Evolutionary conservation across 192 early-diverging fungal genomes (phyloP).

Genomic region (Rhizophagus prolifer): DNA sequence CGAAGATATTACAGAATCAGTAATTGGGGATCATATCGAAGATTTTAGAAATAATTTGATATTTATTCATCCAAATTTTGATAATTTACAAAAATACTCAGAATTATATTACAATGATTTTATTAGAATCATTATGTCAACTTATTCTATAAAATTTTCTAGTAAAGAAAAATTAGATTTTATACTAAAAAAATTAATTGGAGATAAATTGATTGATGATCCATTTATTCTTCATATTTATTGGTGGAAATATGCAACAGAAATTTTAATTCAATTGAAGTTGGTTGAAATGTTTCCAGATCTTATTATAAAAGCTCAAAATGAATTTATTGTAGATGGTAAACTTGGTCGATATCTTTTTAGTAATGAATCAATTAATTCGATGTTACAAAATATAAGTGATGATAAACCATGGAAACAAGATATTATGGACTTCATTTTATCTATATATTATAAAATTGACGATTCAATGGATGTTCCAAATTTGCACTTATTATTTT

Average conservation of each 20-base stretch:
- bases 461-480: not conserved
- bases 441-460: not conserved
- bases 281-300: not conserved
- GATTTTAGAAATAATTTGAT: not conserved
- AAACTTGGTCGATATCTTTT: not conserved
- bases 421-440: not conserved
- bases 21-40: not conserved
- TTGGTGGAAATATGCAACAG: not conserved
- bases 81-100: not conserved
- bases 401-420: not conserved
- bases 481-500: not conserved
- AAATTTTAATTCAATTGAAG: not conserved
- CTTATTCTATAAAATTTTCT: not conserved
- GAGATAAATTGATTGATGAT: not conserved
- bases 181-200: not conserved
- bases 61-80: not conserved
- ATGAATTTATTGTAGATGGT: not conserved
- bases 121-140: not conserved
- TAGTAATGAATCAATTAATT: not conserved
- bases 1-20: not conserved
- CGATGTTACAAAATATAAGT: not conserved
- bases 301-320: not conserved
- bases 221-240: not conserved
- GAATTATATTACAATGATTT: not conserved
- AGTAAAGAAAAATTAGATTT: not conserved